These are phyloP conservation scores for Infundibulicybe gibba DNA, from an alignment of 768 basidiomycete species.

Conservation along the genomic window DNA sequence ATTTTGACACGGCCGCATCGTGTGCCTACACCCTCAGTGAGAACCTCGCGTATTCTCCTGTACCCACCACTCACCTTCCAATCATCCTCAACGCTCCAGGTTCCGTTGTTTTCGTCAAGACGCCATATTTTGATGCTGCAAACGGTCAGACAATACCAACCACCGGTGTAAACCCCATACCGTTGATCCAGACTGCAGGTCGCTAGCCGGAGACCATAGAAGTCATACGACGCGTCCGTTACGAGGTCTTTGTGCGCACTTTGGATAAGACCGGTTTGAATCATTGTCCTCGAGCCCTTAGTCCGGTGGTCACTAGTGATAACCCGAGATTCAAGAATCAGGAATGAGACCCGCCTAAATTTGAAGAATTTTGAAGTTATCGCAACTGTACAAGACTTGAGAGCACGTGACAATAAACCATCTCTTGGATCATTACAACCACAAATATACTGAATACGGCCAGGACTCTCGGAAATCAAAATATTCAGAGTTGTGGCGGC, in stretches of 20 bases:
- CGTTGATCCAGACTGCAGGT: constrained; percentile 83
- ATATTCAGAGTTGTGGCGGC: too few relatives aligned
- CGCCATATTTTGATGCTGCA: constrained; percentile 84
- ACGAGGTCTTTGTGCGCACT: constrained; percentile 79
- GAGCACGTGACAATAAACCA: too few relatives aligned
- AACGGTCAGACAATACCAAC: constrained; percentile 7
- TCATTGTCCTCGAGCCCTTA: constrained; percentile 35
- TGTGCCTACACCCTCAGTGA: constrained; percentile 64
- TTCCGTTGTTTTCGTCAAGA: constrained; percentile 65
- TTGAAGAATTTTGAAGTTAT: too few relatives aligned
- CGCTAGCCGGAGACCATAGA: constrained; percentile 80
- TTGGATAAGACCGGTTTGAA: constrained; percentile 76
- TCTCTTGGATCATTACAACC: too few relatives aligned
- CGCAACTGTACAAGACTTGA: too few relatives aligned
- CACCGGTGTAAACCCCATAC: constrained; percentile 29
- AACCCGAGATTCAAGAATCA: too few relatives aligned
- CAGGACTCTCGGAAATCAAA: too few relatives aligned
- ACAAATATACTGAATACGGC: too few relatives aligned
- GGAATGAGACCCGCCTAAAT: too few relatives aligned
- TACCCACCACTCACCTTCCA: constrained; percentile 68
- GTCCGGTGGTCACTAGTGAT: too few relatives aligned
- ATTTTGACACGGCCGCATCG: constrained; percentile 80
- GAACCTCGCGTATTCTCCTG: neutral
- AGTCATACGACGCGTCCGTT: constrained; percentile 87
- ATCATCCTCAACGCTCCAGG: constrained; percentile 80